These are phyloP conservation scores for Flaveria linearis DNA, from an alignment of 129 eudicot species.

Conservation along the genomic window DNA sequence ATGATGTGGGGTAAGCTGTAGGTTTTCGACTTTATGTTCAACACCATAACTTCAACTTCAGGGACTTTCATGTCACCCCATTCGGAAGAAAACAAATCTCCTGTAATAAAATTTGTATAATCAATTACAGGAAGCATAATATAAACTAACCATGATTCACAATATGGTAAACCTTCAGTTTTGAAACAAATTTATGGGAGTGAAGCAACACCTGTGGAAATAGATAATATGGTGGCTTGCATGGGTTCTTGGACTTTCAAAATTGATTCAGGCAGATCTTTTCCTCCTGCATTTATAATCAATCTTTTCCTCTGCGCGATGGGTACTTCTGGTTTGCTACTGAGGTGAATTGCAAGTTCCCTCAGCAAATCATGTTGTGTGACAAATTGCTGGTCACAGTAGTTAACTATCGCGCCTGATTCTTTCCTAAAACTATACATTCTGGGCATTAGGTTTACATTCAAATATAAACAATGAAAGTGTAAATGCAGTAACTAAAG, in stretches of 20 bases:
- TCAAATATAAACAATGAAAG: no score
- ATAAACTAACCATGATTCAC: neutral
- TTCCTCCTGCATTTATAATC: conserved; percentile 30
- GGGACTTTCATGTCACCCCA: conserved; percentile 45
- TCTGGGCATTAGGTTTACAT: neutral
- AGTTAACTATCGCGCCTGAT: neutral
- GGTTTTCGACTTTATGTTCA: conserved; percentile 41
- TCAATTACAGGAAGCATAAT: neutral
- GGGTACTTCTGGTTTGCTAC: conserved; percentile 35
- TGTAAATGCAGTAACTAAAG: no score
- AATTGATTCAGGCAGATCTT: conserved; percentile 27
- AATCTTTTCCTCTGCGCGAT: conserved; percentile 38
- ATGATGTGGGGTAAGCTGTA: conserved; percentile 49
- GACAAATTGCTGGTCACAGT: conserved; percentile 45
- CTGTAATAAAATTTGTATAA: conserved; percentile 28
- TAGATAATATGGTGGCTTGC: conserved; percentile 44
- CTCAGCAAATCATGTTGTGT: conserved; percentile 59
- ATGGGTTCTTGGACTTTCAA: conserved; percentile 24
- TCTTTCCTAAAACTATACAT: conserved; percentile 27
- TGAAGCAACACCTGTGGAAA: conserved; percentile 44
- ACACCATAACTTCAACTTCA: conserved; percentile 39
- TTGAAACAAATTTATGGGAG: neutral
- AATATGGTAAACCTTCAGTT: neutral
- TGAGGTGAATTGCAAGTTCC: conserved; percentile 48
- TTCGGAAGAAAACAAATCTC: conserved; percentile 38